Percentiles rank a stretch among this genome's conserved stretches.
Conservation (phyloP, 495 filamentous ascomycete genomes). For the Penicillium bialowiezense region DNA sequence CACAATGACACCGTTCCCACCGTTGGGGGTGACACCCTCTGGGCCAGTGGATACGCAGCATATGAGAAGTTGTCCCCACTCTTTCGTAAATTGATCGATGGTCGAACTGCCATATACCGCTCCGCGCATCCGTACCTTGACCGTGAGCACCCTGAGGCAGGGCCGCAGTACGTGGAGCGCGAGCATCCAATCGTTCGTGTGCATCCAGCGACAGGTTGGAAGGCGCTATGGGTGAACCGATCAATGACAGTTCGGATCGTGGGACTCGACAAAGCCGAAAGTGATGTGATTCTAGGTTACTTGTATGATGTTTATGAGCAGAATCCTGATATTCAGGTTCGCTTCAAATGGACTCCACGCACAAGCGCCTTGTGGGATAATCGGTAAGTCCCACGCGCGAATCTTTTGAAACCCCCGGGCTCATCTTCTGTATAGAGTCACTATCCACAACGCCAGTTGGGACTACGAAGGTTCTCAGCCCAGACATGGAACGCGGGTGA, state of each 20-base stretch:
- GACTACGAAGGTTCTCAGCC: constrained; percentile 63
- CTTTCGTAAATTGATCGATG: constrained; percentile 70
- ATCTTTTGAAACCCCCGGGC: too few species aligned
- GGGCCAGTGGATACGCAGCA: constrained; percentile 66
- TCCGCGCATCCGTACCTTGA: constrained; percentile 68
- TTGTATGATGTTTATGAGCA: constrained; percentile 63
- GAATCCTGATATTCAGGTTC: constrained; percentile 66
- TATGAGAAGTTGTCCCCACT: constrained; percentile 70
- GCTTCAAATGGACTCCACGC: constrained; percentile 61
- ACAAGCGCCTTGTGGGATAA: constrained; percentile 67
- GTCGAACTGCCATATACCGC: constrained; percentile 61
- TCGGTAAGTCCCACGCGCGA: constrained; percentile 44
- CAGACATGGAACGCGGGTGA: constrained; percentile 62
- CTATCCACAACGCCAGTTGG: constrained; percentile 67
- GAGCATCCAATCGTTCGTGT: constrained; percentile 67
- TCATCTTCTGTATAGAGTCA: constrained; percentile 53
- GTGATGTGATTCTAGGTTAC: constrained; percentile 65
- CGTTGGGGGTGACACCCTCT: constrained; percentile 68
- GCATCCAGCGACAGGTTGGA: constrained; percentile 71
- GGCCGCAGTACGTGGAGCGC: constrained; percentile 62
- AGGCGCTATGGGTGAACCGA: constrained; percentile 67
- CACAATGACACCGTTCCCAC: constrained; percentile 65
- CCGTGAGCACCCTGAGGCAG: constrained; percentile 56
- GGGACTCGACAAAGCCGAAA: constrained; percentile 62
- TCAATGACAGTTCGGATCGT: constrained; percentile 63